Conservation (phyloP, 2,329 filamentous ascomycete genomes). For the Aspergillus sclerotialis region DNA sequence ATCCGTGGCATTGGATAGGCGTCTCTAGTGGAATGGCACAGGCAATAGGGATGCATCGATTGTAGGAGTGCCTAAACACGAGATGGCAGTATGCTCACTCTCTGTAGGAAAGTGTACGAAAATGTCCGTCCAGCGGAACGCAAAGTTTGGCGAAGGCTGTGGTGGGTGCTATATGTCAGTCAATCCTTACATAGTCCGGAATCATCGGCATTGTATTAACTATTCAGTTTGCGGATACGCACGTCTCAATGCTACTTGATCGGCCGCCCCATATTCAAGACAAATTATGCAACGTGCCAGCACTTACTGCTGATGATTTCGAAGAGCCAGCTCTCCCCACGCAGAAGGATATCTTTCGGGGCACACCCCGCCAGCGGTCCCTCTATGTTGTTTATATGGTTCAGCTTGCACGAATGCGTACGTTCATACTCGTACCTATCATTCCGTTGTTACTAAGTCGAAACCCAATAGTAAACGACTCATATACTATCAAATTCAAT, state of each 20-base stretch:
- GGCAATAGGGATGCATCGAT: slow-evolving; percentile 17
- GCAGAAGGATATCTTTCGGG: not conserved
- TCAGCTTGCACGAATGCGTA: slow-evolving; percentile 11
- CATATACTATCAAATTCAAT: slow-evolving; percentile 6
- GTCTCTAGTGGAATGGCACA: slow-evolving; percentile 18
- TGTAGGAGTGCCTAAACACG: slow-evolving; percentile 7
- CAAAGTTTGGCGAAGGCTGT: slow-evolving; percentile 13
- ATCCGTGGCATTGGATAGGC: slow-evolving; percentile 20
- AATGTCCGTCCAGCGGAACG: slow-evolving; percentile 7
- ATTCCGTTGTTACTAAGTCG: too few relatives aligned
- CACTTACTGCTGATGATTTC: slow-evolving; percentile 13
- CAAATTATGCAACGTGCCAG: slow-evolving; percentile 14
- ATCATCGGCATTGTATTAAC: slow-evolving; percentile 1
- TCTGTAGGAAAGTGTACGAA: slow-evolving; percentile 9
- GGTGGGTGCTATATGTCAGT: slow-evolving; percentile 15
- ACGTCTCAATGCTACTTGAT: slow-evolving; percentile 14
- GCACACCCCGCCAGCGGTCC: slow-evolving; percentile 1
- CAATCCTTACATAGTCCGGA: not conserved
- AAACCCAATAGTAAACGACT: slow-evolving; percentile 6
- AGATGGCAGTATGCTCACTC: slow-evolving; percentile 1
- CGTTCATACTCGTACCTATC: not conserved
- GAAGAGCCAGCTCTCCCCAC: not conserved
- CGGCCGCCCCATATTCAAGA: slow-evolving; percentile 17
- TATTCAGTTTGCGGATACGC: slow-evolving; percentile 10
- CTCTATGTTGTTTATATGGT: slow-evolving; percentile 7